Evolutionary conservation across 202 grass and related monocot species (phyloP), one percentile per base, ranked within the genome.

Genomic region (Hordeum pubiflorum): DNA sequence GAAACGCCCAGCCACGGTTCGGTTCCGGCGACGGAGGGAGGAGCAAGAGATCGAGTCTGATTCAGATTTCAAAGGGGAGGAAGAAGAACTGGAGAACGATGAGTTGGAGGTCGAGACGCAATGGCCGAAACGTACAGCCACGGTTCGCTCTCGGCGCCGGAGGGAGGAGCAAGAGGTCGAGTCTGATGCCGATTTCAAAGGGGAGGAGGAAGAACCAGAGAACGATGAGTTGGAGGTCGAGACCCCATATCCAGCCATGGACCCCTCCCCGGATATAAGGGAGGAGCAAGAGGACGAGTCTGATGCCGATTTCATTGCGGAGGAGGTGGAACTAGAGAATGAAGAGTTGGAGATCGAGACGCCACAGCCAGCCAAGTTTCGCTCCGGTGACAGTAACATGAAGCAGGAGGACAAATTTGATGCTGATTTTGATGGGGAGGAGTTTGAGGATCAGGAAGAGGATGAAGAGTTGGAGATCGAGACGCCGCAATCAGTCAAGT

Each of bases 311-410:
- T 79, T 68, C 12, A 29, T 1, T 1, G 20, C 10, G n/a, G 65
- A 44, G 1, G 39, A 44, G 6, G 37, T 41, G 41, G 68, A 48
- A 48, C 2, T 11, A 63, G 57, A 69, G 32, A 74, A 85, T 14
- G 86, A 93, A n/a, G 85, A 84, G 9, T 38, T 87, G 15, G 75
- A 93, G 79, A 58, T 82, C 38, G 31, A 77, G 21, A 50, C 20
- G 9, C 82, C 67, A 58, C 44, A 15, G 13, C 14, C 13, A 48
- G 44, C 79, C 48, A 52, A 52, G 15, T 18, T 52, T 15, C 13
- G 44, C 58, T 4, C 48, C 10, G 4, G 3, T 10, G 64, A 4
- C 46, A 37, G 78, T 38, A 72, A 65, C 0, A 34, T 29, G 24
- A 80, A 79, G 18, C 70, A 80, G 40, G 69, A 32, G 8, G 15